Conservation (phyloP, 495 filamentous ascomycete species). For the Letharia columbiana region DNA sequence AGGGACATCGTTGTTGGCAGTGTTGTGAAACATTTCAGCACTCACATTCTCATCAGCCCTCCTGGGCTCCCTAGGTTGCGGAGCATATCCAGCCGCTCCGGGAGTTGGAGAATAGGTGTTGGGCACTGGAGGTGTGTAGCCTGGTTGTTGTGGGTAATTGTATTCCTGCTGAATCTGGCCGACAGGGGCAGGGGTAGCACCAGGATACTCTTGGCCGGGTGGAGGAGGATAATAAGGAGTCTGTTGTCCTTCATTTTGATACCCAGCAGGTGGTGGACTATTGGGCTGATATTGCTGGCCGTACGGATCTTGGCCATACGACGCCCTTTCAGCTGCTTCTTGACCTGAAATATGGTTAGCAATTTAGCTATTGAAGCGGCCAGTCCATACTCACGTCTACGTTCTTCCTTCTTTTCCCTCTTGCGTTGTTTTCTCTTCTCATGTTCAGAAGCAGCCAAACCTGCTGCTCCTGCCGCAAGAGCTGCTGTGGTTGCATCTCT, state of each 20-base stretch:
- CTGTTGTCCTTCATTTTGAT: constrained; percentile 21
- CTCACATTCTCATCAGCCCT: constrained; percentile 52
- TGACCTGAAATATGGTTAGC: constrained; percentile 29
- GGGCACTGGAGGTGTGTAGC: constrained; percentile 36
- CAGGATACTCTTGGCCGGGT: constrained; percentile 39
- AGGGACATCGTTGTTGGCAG: constrained; percentile 16
- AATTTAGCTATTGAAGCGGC: constrained; percentile 1
- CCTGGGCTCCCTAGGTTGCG: constrained; percentile 29
- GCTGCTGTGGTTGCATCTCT: constrained; percentile 65
- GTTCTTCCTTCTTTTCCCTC: constrained; percentile 38
- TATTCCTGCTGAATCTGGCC: constrained; percentile 29
- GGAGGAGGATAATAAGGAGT: constrained; percentile 38
- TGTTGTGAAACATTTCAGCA: constrained; percentile 29
- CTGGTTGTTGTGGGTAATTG: constrained; percentile 26
- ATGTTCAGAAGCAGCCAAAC: constrained; percentile 63
- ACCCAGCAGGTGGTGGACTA: constrained; percentile 23
- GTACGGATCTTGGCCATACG: constrained; percentile 25
- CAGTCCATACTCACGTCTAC: constrained; percentile 23
- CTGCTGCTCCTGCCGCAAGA: constrained; percentile 61
- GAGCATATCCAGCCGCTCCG: constrained; percentile 36
- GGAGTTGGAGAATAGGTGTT: constrained; percentile 35
- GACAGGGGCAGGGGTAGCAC: constrained; percentile 33
- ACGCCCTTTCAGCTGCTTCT: constrained; percentile 32
- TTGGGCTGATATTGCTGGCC: constrained; percentile 38
- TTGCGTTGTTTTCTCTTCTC: constrained; percentile 57